Conservation (phyloP, 805 yeast genomes). For the Teunomyces panamensis region DNA sequence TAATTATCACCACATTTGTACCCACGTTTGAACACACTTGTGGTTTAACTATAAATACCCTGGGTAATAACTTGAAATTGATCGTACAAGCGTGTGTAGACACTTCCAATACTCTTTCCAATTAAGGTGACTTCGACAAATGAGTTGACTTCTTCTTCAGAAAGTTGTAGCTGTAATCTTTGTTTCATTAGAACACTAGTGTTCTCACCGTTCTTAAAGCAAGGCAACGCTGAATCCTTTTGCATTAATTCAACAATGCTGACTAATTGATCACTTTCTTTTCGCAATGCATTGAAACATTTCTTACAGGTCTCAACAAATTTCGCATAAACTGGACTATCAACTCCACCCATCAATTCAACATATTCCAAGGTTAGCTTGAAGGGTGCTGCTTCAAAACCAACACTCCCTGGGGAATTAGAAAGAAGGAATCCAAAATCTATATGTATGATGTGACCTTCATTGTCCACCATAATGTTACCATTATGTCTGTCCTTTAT, state of each 20-base stretch:
- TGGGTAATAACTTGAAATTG: too few species aligned
- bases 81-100: too few species aligned
- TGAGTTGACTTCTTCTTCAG: too few species aligned
- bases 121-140: too few species aligned
- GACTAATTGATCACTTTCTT: conserved; percentile 69
- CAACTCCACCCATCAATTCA: conserved; percentile 80
- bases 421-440: conserved; percentile 93
- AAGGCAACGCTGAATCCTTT: conserved; percentile 83
- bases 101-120: too few species aligned
- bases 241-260: conserved; percentile 93
- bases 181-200: conserved; percentile 78
- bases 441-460: conserved; percentile 92
- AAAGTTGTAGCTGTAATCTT: too few species aligned
- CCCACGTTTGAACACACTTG: too few species aligned
- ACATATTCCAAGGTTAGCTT: conserved; percentile 87
- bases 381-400: conserved; percentile 97
- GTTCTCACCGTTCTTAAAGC: conserved; percentile 83
- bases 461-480: conserved; percentile 92
- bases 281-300: conserved; percentile 72
- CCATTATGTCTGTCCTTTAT: conserved; percentile 97
- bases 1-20: too few species aligned
- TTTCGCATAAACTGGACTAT: conserved; percentile 54
- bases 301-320: conserved; percentile 65
- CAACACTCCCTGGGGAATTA: conserved; percentile 95
- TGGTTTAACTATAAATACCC: too few species aligned